Percentiles rank a stretch among this genome's conserved stretches.
These are phyloP conservation scores for Phytopythium chamaehyphon DNA, from an alignment of 352 stramenopile genomes.

Conservation along the genomic window DNA sequence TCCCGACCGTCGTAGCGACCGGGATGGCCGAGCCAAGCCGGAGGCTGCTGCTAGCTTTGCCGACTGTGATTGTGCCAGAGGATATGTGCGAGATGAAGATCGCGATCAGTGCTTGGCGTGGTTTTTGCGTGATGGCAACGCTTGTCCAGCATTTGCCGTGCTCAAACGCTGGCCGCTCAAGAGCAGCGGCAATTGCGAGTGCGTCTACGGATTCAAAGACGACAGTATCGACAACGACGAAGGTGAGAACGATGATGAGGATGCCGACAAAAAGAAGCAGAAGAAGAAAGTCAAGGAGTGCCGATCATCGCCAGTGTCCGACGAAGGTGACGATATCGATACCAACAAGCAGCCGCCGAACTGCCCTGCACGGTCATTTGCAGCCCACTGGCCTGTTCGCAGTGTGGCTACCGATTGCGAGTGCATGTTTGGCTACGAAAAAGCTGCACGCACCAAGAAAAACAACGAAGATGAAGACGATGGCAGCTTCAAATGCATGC, in stretches of 20 bases:
- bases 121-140: slow-evolving; percentile 63
- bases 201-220: slow-evolving; percentile 55
- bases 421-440: slow-evolving; percentile 46
- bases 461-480: slow-evolving; percentile 24
- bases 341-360: slow-evolving; percentile 21
- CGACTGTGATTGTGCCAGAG: slow-evolving; percentile 68
- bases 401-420: slow-evolving; percentile 29
- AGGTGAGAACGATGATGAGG: slow-evolving; percentile 9
- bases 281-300: slow-evolving; percentile 31
- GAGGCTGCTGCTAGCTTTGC: slow-evolving; percentile 33
- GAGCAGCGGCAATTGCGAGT: slow-evolving; percentile 69
- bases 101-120: slow-evolving; percentile 52
- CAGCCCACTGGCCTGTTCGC: slow-evolving; percentile 43
- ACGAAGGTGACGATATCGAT: slow-evolving; percentile 2
- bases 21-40: slow-evolving; percentile 16
- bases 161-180: slow-evolving; percentile 75
- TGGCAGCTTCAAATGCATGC: slow-evolving; percentile 36
- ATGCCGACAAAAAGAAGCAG: slow-evolving; percentile 12
- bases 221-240: slow-evolving; percentile 10
- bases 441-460: slow-evolving; percentile 19
- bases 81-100: slow-evolving; percentile 61
- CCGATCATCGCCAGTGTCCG: slow-evolving; percentile 12
- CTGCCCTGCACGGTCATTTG: slow-evolving; percentile 45
- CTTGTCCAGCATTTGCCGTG: slow-evolving; percentile 52
- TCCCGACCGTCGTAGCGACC: slow-evolving; percentile 8